Conservation (phyloP, 352 stramenopile species). For the Globisporangium alternatum region DNA sequence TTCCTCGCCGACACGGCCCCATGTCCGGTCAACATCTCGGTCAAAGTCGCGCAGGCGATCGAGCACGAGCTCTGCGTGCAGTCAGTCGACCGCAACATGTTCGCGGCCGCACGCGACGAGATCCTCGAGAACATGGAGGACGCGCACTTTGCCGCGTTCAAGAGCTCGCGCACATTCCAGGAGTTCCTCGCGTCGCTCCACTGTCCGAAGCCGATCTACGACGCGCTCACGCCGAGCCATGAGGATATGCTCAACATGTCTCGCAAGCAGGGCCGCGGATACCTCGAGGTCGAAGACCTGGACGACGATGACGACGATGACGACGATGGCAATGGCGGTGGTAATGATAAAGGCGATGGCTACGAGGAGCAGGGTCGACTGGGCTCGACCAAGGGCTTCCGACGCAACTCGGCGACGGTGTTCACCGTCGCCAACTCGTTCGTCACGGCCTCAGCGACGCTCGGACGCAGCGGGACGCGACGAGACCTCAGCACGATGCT, state of each 20-base stretch:
- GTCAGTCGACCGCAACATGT: slow-evolving; percentile 38
- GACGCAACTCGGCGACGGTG: slow-evolving; percentile 23
- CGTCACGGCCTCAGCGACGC: not conserved
- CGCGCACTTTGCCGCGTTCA: slow-evolving; percentile 46
- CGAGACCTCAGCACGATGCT: not conserved
- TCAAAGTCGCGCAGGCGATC: slow-evolving; percentile 26
- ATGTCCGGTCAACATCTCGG: slow-evolving; percentile 33
- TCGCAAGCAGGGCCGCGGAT: slow-evolving; percentile 11
- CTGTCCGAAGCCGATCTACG: slow-evolving; percentile 43
- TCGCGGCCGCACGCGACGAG: slow-evolving; percentile 36
- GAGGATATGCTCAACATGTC: slow-evolving; percentile 41
- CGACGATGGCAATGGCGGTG: slow-evolving; percentile 5
- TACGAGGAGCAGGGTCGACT: slow-evolving; percentile 14
- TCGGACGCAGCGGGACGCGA: not conserved
- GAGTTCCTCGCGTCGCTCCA: slow-evolving; percentile 44
- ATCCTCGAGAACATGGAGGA: slow-evolving; percentile 56
- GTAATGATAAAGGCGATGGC: not conserved
- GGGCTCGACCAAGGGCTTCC: slow-evolving; percentile 14
- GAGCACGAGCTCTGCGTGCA: slow-evolving; percentile 43
- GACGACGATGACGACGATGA: slow-evolving; percentile 19
- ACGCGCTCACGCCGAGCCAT: slow-evolving; percentile 36
- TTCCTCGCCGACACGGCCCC: slow-evolving; percentile 40
- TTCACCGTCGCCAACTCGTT: slow-evolving; percentile 28
- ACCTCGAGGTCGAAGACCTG: slow-evolving; percentile 20
- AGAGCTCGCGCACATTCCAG: slow-evolving; percentile 36